A percentile compares a stretch with the other conserved stretches of the same genome.
These are phyloP conservation scores for Microsporum audouinii DNA, from an alignment of 2,329 filamentous ascomycete species.

Conservation along the genomic window DNA sequence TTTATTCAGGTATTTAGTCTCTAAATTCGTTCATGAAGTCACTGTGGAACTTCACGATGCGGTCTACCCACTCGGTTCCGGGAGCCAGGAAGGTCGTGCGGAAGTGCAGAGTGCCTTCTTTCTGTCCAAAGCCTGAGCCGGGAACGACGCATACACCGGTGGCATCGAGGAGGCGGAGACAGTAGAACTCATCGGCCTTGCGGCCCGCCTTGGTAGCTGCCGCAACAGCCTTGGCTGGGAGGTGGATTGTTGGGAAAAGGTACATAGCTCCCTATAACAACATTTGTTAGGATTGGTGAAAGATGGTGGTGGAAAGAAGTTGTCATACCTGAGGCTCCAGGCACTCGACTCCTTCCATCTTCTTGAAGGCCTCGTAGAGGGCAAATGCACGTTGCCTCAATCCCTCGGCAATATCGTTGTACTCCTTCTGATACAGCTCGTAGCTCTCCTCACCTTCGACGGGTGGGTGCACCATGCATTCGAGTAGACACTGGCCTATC, in stretches of 20 bases:
- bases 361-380: conserved; percentile 75
- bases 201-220: conserved; percentile 65
- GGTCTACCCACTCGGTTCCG: conserved; percentile 84
- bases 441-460: conserved; percentile 70
- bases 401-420: conserved; percentile 66
- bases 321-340: conserved; percentile 57
- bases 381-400: conserved; percentile 70
- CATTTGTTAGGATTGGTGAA: not conserved
- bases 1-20: not conserved
- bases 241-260: conserved; percentile 85
- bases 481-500: conserved; percentile 88
- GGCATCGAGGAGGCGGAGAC: conserved; percentile 75
- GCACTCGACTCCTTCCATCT: conserved; percentile 95
- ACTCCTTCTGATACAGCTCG: conserved; percentile 74
- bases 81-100: conserved; percentile 93
- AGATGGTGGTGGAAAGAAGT: not conserved
- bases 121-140: conserved; percentile 88
- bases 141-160: conserved; percentile 93
- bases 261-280: conserved; percentile 76
- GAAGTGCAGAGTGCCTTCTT: conserved; percentile 83
- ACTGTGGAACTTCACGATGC: conserved; percentile 80
- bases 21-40: conserved; percentile 77
- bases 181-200: conserved; percentile 85
- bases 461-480: conserved; percentile 96
- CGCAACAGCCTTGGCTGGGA: conserved; percentile 63